Percentiles rank a stretch among this genome's conserved stretches.
Evolutionary conservation across 306 rosid genomes (phyloP).

Genomic region (Spatholobus suberectus): DNA sequence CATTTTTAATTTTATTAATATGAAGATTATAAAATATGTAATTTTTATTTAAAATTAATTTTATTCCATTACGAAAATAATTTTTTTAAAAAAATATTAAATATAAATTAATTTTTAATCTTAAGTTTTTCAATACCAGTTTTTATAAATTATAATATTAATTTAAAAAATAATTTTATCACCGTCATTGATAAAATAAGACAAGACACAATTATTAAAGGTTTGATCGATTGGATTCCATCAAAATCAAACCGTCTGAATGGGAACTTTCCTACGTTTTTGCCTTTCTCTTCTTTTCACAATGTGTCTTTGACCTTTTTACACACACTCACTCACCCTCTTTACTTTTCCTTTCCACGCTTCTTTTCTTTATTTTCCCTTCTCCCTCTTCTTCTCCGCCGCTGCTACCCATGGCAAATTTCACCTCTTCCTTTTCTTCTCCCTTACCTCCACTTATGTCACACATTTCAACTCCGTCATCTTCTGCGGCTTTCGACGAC

Average conservation of each 20-base stretch:
- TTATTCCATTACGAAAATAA: neutral
- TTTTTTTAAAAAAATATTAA: neutral
- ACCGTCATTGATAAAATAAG: neutral
- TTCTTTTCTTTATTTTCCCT: conserved; percentile 30
- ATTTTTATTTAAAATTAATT: neutral
- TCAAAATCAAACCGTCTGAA: conserved; percentile 61
- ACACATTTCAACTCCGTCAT: conserved; percentile 35
- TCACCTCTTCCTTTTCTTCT: conserved; percentile 40
- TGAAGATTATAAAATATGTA: neutral
- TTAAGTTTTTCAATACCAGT: neutral
- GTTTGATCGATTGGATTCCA: conserved; percentile 31
- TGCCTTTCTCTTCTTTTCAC: conserved; percentile 33
- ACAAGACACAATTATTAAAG: neutral
- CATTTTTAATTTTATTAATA: neutral
- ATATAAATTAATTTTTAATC: neutral
- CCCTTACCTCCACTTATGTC: neutral
- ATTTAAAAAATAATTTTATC: neutral
- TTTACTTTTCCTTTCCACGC: conserved; percentile 41
- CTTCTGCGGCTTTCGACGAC: conserved; percentile 50
- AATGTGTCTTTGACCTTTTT: conserved; percentile 54
- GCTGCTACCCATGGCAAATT: conserved; percentile 40
- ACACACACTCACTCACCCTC: neutral
- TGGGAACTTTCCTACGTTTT: conserved; percentile 51
- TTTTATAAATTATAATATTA: neutral
- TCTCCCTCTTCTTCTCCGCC: neutral